Evolutionary conservation across 2,329 filamentous ascomycete genomes (phyloP).

Genomic region (Aspergillus sp.): DNA sequence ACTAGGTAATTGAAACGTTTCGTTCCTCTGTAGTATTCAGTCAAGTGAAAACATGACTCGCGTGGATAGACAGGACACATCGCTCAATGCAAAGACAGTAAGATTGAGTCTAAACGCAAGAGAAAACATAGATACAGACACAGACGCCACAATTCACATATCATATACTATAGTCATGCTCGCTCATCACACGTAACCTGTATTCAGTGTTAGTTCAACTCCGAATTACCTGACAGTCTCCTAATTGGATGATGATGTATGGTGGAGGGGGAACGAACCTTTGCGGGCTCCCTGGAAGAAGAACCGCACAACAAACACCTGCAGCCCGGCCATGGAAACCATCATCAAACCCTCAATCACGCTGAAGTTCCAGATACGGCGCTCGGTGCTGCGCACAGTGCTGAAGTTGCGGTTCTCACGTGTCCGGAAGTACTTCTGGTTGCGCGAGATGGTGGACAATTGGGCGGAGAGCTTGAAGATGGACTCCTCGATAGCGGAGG

Average conservation of each 20-base stretch:
- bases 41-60: neutral
- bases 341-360: slow-evolving; percentile 90
- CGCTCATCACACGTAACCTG: slow-evolving; percentile 26
- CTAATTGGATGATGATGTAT: too few relatives aligned
- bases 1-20: neutral
- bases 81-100: slow-evolving; percentile 6
- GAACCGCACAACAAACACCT: slow-evolving; percentile 96
- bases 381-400: slow-evolving; percentile 94
- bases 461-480: slow-evolving; percentile 93
- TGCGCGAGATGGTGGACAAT: slow-evolving; percentile 88
- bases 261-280: slow-evolving; percentile 45
- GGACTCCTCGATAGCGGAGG: slow-evolving; percentile 83
- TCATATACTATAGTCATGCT: slow-evolving; percentile 33
- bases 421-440: slow-evolving; percentile 99
- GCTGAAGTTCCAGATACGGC: slow-evolving; percentile 95
- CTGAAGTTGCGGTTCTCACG: slow-evolving; percentile 98
- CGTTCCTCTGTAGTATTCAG: neutral
- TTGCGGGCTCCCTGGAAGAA: slow-evolving; percentile 91
- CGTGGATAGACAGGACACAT: neutral
- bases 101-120: slow-evolving; percentile 16
- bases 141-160: slow-evolving; percentile 25
- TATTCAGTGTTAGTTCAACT: neutral
- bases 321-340: slow-evolving; percentile 89
- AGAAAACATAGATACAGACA: slow-evolving; percentile 20
- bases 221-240: too few relatives aligned